phyloP scores from a whole-genome alignment of 2,329 filamentous ascomycete genomes.

The Bipolaris zeicola region DNA sequence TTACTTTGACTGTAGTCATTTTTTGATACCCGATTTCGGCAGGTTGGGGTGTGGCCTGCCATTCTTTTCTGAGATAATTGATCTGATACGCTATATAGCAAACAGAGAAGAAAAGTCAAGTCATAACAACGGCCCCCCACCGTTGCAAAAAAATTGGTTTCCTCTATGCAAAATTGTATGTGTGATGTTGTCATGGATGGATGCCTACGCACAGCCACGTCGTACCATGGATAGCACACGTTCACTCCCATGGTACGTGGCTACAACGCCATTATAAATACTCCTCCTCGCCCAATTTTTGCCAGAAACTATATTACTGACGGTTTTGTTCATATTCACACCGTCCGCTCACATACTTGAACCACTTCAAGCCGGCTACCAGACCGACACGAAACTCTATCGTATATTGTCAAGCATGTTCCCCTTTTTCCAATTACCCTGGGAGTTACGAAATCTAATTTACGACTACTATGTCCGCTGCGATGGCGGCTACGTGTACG shows the following conservation, averaged over 20 bases:
- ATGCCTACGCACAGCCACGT: not conserved
- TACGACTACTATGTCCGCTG: slow-evolving; percentile 14
- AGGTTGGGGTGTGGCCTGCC: not conserved
- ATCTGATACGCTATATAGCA: not conserved
- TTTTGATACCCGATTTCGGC: not conserved
- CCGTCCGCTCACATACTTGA: not conserved
- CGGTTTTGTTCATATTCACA: not conserved
- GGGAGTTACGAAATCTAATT: slow-evolving; percentile 17
- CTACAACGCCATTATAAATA: not conserved
- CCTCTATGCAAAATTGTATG: not conserved
- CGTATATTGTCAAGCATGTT: not conserved
- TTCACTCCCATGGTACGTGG: not conserved
- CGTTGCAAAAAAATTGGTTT: not conserved
- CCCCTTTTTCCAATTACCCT: slow-evolving; percentile 6
- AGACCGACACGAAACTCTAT: not conserved
- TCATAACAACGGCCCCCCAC: not conserved
- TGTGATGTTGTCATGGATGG: not conserved
- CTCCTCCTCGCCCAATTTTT: not conserved
- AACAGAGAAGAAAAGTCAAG: not conserved
- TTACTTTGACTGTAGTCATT: not conserved
- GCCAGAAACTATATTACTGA: not conserved
- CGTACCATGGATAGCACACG: not conserved
- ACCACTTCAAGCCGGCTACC: not conserved
- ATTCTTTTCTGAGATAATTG: not conserved
- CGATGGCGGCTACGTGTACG: slow-evolving; percentile 12